Evolutionary conservation across 208 protist genomes (phyloP).

Genomic region (Trypanosoma avium): DNA sequence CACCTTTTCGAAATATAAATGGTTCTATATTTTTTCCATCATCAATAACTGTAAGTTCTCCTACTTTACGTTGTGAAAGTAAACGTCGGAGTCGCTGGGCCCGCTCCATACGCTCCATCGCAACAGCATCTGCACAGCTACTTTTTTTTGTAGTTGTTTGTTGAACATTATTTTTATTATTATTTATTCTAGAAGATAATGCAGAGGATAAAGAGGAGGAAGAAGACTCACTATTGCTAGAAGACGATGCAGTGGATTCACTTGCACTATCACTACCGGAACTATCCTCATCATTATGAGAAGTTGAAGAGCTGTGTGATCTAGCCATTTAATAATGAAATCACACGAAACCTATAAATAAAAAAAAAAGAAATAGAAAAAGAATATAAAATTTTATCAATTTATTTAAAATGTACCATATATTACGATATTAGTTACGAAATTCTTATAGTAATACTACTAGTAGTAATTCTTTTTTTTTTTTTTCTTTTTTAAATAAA

Average conservation of each 20-base stretch:
- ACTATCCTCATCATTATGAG: conserved; percentile 6
- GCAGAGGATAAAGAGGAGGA: conserved; percentile 14
- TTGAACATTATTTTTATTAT: background rate
- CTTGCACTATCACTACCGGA: conserved; percentile 5
- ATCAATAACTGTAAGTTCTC: conserved; percentile 22
- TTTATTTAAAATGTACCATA: too few species aligned
- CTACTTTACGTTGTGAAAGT: conserved; percentile 66
- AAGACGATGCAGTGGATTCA: background rate
- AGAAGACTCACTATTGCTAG: background rate
- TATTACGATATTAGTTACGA: too few species aligned
- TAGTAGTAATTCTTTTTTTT: too few species aligned
- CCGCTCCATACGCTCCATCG: conserved; percentile 45
- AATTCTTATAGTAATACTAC: too few species aligned
- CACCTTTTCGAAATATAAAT: conserved; percentile 32
- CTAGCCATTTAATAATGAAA: background rate
- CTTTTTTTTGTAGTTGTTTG: background rate
- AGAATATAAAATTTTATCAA: too few species aligned
- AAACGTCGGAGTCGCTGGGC: conserved; percentile 56
- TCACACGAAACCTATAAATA: background rate
- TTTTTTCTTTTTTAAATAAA: too few species aligned
- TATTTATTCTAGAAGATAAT: background rate
- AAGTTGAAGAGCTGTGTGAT: conserved; percentile 1
- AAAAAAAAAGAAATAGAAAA: conserved; percentile 10
- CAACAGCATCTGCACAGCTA: conserved; percentile 22
- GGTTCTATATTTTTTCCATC: conserved; percentile 25